Conservation (phyloP, 2,329 filamentous ascomycete genomes). For the Plenodomus biglobosus region DNA sequence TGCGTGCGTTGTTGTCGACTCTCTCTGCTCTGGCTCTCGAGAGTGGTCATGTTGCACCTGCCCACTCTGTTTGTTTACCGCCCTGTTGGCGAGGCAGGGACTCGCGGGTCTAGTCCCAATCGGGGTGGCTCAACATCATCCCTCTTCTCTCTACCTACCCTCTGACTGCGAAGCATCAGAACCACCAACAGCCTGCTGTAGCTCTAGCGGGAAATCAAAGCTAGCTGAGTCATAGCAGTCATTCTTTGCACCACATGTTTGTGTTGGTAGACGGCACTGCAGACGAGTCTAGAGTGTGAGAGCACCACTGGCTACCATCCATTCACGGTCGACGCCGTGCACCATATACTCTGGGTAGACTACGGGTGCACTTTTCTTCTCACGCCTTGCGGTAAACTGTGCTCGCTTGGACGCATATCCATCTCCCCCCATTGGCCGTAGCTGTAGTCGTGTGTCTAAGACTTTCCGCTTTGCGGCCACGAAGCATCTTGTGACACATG, state of each 20-base stretch:
- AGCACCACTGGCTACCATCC: too few relatives aligned
- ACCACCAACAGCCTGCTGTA: too few relatives aligned
- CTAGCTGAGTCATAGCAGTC: too few relatives aligned
- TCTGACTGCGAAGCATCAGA: too few relatives aligned
- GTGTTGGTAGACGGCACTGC: too few relatives aligned
- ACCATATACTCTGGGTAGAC: neutral
- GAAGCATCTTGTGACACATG: neutral
- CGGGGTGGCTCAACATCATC: neutral
- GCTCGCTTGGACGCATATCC: conserved; percentile 6
- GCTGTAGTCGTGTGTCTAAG: conserved; percentile 19
- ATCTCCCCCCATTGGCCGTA: conserved; percentile 21
- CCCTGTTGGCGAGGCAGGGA: conserved; percentile 13
- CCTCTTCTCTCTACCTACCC: too few relatives aligned
- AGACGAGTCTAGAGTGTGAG: too few relatives aligned
- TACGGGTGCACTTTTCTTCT: neutral
- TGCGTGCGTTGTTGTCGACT: neutral
- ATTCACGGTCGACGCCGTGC: neutral
- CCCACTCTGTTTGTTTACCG: conserved; percentile 11
- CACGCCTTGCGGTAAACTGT: neutral
- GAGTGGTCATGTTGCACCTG: too few relatives aligned
- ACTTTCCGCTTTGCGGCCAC: conserved; percentile 11
- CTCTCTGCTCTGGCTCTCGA: too few relatives aligned
- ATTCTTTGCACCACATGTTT: too few relatives aligned
- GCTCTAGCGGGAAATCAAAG: too few relatives aligned
- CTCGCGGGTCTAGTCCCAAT: conserved; percentile 7